Base-by-base conservation (phyloP, 768 basidiomycete species). In the Lactifluus rugatus region DNA sequence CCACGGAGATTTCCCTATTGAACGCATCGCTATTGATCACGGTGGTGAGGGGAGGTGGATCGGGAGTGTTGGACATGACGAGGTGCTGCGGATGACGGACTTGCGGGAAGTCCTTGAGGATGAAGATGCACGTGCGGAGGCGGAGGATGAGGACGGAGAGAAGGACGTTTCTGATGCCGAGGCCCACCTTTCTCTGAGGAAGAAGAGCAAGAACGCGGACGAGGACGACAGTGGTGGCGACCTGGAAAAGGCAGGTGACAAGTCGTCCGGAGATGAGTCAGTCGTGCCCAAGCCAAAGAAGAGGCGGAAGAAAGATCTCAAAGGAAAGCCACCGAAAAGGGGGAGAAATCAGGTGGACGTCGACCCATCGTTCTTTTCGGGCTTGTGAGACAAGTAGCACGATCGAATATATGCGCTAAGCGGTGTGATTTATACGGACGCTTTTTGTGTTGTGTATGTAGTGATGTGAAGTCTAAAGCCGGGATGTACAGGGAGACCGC, bases 21-120 rank as follows among this genome's bases (percentile, higher is more conserved):
- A 97, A 71, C 81, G 91, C 25, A 83, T 96, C 42, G 82, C 80
- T 19, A 73, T 94, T 19, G 83, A 82, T 64, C 70, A 72, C 47
- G 74, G 69, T 25, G 76, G 76, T 2, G 75, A 82, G 57, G 78
- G 79, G 21, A 84, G 84, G 73, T 96, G 93, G 91, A 79, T 93
- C n/a, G 94, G 85, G 21, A 94, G 92, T 69, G 89, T 83, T 25
- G 90, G 91, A 31, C 93, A 97, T 64, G 94, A 97, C 61, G 89
- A 95, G 56, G 76, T 80, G 8, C 67, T 96, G 63, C 86, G 85
- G 67, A 72, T 97, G 73, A 94, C 92, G 26, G 87, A 95, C 71
- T 74, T 97, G 49, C 82, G 78, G 65, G 85, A 81, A 36, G 80
- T 92, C 48, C 86, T 95, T 64, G 78, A 80, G 60, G 79, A 80